Percentiles rank a stretch among this genome's conserved stretches.
These are phyloP conservation scores for Dactylonectria estremocensis DNA, from an alignment of 2,329 filamentous ascomycete species.

Conservation along the genomic window DNA sequence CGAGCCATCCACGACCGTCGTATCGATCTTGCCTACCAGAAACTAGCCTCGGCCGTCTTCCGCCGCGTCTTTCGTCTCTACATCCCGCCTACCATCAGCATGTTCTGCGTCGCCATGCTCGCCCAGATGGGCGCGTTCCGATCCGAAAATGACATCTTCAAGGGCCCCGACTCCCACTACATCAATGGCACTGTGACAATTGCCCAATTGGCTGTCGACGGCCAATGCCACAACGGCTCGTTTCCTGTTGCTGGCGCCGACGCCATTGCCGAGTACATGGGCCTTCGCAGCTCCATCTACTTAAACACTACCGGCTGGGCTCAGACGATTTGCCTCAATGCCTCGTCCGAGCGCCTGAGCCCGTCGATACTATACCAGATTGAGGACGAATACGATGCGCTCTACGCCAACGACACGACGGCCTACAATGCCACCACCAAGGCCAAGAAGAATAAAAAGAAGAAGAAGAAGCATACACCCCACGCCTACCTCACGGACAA, in stretches of 20 bases:
- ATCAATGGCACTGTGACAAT: constrained; percentile 57
- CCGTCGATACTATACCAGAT: constrained; percentile 51
- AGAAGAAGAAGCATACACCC: constrained; percentile 1
- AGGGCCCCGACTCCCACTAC: constrained; percentile 56
- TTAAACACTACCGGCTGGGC: constrained; percentile 49
- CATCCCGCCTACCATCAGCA: constrained; percentile 58
- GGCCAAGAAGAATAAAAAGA: constrained; percentile 15
- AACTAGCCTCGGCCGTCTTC: constrained; percentile 56
- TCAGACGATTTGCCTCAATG: constrained; percentile 54
- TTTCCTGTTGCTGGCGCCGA: constrained; percentile 44
- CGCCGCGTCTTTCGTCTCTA: constrained; percentile 58
- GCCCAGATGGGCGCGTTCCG: constrained; percentile 57
- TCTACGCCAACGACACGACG: constrained; percentile 20
- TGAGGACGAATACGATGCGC: constrained; percentile 35
- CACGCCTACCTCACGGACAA: constrained; percentile 19
- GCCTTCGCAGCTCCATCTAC: constrained; percentile 46
- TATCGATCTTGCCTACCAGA: constrained; percentile 54
- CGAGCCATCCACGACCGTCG: constrained; percentile 55
- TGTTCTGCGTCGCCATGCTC: constrained; percentile 57
- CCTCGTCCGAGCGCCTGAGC: constrained; percentile 48
- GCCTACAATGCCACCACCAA: no score
- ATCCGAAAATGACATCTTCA: constrained; percentile 54
- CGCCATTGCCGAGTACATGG: constrained; percentile 50
- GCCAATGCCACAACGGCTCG: constrained; percentile 49
- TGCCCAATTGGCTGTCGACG: constrained; percentile 35